These are phyloP conservation scores for Bidens hawaiensis DNA, from an alignment of 140 eudicot genomes.

Conservation along the genomic window DNA sequence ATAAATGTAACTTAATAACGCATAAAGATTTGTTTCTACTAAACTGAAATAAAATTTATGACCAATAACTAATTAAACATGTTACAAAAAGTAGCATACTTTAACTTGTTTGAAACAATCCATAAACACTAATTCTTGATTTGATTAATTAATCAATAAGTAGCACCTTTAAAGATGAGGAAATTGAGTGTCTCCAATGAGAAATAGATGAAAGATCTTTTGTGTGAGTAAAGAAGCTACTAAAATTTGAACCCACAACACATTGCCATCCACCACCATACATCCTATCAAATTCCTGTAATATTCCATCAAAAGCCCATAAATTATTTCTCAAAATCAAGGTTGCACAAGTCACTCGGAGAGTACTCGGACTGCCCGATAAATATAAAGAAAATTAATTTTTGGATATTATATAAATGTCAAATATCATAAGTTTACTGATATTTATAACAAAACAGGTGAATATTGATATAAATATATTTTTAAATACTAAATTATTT, in stretches of 20 bases:
- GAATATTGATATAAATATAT: too few relatives aligned
- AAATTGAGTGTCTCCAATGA: conserved; percentile 56
- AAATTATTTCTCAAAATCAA: not conserved
- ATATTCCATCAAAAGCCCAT: conserved; percentile 14
- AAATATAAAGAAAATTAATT: not conserved
- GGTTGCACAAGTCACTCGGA: too few relatives aligned
- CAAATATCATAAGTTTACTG: too few relatives aligned
- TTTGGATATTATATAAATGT: too few relatives aligned
- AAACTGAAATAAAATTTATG: conserved; percentile 6
- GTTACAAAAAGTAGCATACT: not conserved
- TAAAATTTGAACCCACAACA: conserved; percentile 72
- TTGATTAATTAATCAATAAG: conserved; percentile 27
- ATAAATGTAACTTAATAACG: too few relatives aligned
- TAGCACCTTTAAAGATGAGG: conserved; percentile 66
- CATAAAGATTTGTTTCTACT: not conserved
- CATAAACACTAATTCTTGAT: not conserved
- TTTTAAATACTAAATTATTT: too few relatives aligned
- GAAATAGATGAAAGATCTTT: conserved; percentile 66
- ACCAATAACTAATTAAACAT: not conserved
- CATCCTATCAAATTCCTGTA: conserved; percentile 58
- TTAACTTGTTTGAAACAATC: not conserved
- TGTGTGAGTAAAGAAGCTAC: conserved; percentile 64
- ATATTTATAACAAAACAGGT: too few relatives aligned
- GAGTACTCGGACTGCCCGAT: too few relatives aligned
- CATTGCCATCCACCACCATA: conserved; percentile 84